phyloP scores from a whole-genome alignment of 495 filamentous ascomycete species.

The Clavariopsis aquatica region DNA sequence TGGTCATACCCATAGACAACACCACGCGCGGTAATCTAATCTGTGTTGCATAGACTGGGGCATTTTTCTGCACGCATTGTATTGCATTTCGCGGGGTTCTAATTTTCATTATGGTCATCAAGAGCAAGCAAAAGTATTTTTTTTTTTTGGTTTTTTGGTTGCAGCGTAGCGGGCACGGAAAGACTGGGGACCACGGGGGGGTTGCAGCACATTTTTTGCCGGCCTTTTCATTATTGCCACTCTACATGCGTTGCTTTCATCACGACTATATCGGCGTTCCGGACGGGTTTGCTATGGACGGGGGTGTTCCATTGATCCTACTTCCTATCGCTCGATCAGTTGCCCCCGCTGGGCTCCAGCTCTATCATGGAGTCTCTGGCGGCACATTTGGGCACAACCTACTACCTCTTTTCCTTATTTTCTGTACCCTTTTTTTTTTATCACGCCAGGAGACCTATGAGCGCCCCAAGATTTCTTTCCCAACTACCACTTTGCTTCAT shows the following conservation, averaged over 20 bases:
- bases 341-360: constrained; percentile 14
- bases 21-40: constrained; percentile 37
- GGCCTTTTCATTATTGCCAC: constrained; percentile 3
- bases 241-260: constrained; percentile 5
- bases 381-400: constrained; percentile 5
- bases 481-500: constrained; percentile 1
- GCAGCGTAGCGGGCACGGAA: constrained; percentile 12
- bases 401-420: constrained; percentile 15
- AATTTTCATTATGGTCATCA: constrained; percentile 29
- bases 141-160: constrained; percentile 23
- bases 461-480: background rate
- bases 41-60: constrained; percentile 40
- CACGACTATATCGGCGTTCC: background rate
- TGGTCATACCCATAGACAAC: constrained; percentile 26
- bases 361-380: constrained; percentile 2
- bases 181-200: constrained; percentile 10
- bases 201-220: background rate
- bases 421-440: constrained; percentile 26
- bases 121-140: constrained; percentile 31
- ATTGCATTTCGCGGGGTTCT: constrained; percentile 38
- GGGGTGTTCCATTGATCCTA: background rate
- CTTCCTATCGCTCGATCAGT: background rate
- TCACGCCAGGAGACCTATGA: background rate
- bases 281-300: constrained; percentile 4
- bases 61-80: constrained; percentile 37